phyloP scores from a whole-genome alignment of 2,329 filamentous ascomycete species.

The Raffaelea deltoideospora region DNA sequence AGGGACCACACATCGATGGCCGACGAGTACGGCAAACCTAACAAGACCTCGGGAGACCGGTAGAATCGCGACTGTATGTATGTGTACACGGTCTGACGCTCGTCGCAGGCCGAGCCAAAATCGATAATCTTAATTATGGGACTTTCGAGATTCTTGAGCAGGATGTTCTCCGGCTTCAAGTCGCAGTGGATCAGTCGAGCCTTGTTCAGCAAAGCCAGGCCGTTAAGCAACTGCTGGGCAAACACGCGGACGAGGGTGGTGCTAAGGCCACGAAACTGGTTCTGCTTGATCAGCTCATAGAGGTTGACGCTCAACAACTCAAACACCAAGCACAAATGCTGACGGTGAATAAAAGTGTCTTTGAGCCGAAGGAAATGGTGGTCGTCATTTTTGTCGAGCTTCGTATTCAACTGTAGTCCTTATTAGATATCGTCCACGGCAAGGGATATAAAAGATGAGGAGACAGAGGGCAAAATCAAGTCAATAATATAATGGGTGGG shows the following conservation, averaged over 20 bases:
- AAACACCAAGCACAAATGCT: conserved; percentile 93
- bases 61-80: conserved; percentile 99
- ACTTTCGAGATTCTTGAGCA: conserved; percentile 94
- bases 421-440: no score
- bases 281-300: conserved; percentile 98
- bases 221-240: conserved; percentile 89
- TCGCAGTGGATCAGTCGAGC: conserved; percentile 96
- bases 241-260: conserved; percentile 95
- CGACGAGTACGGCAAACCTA: conserved; percentile 94
- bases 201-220: conserved; percentile 83
- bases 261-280: conserved; percentile 93
- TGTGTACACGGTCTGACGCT: conserved; percentile 95
- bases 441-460: no score
- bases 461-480: background rate
- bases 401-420: conserved; percentile 65
- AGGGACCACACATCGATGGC: conserved; percentile 99
- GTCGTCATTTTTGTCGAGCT: conserved; percentile 98
- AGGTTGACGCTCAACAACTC: conserved; percentile 93
- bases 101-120: conserved; percentile 95
- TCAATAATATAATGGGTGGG: background rate
- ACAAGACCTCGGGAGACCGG: conserved; percentile 83
- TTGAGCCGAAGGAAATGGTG: conserved; percentile 89
- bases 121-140: conserved; percentile 99
- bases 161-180: conserved; percentile 93
- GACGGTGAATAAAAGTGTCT: conserved; percentile 94